Conservation (phyloP, 2,329 filamentous ascomycete species). For the Truncatella angustata region DNA sequence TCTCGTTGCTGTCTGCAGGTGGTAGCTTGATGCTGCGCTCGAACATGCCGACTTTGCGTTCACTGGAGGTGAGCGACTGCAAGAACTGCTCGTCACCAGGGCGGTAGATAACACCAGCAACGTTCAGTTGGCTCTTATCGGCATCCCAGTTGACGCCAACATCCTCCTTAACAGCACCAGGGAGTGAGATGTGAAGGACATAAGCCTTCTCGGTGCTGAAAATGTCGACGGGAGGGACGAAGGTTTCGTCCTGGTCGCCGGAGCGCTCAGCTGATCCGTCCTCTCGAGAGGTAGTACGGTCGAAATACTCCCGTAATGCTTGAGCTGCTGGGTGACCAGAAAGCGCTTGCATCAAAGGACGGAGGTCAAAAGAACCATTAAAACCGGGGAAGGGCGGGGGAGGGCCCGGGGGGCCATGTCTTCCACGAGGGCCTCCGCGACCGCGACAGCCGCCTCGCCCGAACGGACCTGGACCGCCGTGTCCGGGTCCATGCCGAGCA, state of each 20-base stretch:
- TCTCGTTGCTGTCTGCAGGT: conserved; percentile 37
- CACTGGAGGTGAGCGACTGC: conserved; percentile 59
- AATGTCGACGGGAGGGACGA: conserved; percentile 69
- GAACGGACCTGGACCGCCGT: too few species aligned
- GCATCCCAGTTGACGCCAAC: conserved; percentile 74
- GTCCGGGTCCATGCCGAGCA: conserved; percentile 7
- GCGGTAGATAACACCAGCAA: conserved; percentile 72
- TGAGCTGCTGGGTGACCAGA: conserved; percentile 41
- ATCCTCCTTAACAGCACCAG: conserved; percentile 77
- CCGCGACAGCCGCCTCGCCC: conserved; percentile 21
- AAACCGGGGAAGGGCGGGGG: conserved; percentile 21
- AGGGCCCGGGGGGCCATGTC: conserved; percentile 18
- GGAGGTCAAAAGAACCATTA: conserved; percentile 34
- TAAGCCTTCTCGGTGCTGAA: conserved; percentile 67
- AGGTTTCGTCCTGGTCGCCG: conserved; percentile 36
- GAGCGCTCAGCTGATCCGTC: conserved; percentile 11
- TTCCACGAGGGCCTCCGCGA: conserved; percentile 16
- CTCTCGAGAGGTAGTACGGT: conserved; percentile 20
- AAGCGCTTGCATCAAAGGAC: conserved; percentile 37
- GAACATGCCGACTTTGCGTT: conserved; percentile 73
- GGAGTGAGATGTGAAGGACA: conserved; percentile 72
- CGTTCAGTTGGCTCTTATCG: conserved; percentile 61
- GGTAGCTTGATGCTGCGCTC: conserved; percentile 67
- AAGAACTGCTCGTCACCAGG: conserved; percentile 70
- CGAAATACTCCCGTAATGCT: conserved; percentile 37